These are phyloP conservation scores for Aspergillus sparsus DNA, from an alignment of 495 filamentous ascomycete genomes.

Conservation along the genomic window DNA sequence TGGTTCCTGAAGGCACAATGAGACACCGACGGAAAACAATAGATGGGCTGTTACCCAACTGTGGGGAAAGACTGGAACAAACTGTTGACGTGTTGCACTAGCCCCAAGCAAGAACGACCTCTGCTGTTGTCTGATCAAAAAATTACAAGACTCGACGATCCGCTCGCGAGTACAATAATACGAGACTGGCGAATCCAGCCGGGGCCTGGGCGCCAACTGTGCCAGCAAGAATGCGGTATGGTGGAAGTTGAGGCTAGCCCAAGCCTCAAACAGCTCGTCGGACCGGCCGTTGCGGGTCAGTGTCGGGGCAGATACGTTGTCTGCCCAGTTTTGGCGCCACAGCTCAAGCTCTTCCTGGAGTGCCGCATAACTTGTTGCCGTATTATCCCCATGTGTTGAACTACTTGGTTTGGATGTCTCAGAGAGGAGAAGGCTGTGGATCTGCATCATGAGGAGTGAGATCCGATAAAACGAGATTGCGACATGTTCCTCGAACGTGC, in stretches of 20 bases:
- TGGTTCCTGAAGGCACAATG: background rate
- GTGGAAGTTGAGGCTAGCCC: background rate
- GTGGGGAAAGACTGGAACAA: background rate
- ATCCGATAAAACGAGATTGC: conserved; percentile 1
- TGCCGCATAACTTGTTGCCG: background rate
- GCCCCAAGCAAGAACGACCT: background rate
- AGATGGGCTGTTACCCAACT: background rate
- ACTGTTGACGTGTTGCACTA: background rate
- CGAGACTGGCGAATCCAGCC: background rate
- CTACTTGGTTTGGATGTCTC: background rate
- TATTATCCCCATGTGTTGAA: background rate
- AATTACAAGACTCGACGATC: background rate
- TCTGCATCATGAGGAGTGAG: background rate
- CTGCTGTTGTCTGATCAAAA: background rate
- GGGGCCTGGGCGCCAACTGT: background rate
- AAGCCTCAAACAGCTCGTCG: background rate
- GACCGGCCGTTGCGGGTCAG: background rate
- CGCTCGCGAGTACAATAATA: background rate
- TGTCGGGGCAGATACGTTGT: background rate
- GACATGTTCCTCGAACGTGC: background rate
- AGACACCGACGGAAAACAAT: background rate
- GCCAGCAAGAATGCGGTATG: background rate
- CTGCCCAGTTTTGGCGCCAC: background rate
- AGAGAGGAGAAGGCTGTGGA: background rate
- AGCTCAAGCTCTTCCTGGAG: background rate